Base-by-base conservation (phyloP, 2,329 filamentous ascomycete species). In the Nothophoma quercina region DNA sequence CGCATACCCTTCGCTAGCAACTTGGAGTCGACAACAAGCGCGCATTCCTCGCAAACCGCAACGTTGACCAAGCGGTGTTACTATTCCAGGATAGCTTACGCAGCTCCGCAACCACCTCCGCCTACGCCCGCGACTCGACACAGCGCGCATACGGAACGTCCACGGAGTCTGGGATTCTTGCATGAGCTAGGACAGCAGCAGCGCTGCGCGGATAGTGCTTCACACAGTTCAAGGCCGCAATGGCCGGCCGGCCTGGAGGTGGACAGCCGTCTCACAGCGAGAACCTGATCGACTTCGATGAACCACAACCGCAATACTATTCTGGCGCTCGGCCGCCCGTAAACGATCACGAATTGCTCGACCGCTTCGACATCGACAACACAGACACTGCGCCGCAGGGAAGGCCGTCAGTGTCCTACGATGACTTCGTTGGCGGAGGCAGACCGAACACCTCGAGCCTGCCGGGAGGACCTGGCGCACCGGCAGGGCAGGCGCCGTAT, bases 401-500 rank as follows among this genome's bases (percentile, higher is more conserved):
- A 51, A 89, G 93, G 62, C 90, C 92, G 44, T 97, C 93, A 21
- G 87, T 93, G 44, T 96, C 92, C 52, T 97, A 97, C 77, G 93
- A 97, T 81, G 89, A 95, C 67, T 98, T 97, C 73, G 88, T 98
- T 58, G 93, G 93, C 59, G 86, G 81, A 41, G 79, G 79, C 59
- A 80, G 79, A 56, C 77, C 81, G 54, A 69, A 65, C 29, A 52
- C 58, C 7, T 59, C 78, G 68, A 75, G 70, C 56, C 60, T 80
- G 62, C 75, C 77, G 46, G 75, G 78, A 63, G 73, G 77, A 30
- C 76, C 79, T 54, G 77, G 75, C 50, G 68, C 70, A 8, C 58
- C 75, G 35, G 71, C 72, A 25, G 69, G 69, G 33, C 66, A 74
- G 52, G 59, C 56, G 51, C 75, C 69, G 13, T 75, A 75, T 51